Evolutionary conservation across 2,329 filamentous ascomycete genomes (phyloP), one percentile per base, ranked within the genome.

Genomic region (Nigrospora osmanthi): DNA sequence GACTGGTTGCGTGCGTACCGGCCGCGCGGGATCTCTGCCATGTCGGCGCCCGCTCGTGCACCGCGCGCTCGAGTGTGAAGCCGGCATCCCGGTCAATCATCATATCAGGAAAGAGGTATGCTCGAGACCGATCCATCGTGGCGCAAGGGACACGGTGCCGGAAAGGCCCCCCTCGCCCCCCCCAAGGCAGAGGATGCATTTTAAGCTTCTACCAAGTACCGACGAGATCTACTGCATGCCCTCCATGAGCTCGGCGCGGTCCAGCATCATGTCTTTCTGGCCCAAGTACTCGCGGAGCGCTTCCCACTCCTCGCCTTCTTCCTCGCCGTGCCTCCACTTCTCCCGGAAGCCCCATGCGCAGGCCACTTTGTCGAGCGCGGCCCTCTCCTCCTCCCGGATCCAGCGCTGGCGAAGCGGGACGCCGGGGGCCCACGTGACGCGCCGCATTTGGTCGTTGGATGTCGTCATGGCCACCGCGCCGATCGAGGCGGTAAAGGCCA

Each of bases 261-360:
- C 93, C 43, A 98, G 69, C 53, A 95, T 76, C 91, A 97, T 96
- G 28, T 87, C 85, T 59, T 86, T 83, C 58, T 85, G 75, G 34
- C 87, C 80, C 55, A 89, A 81, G 67, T 89, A 93, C 67, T 96
- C 87, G 53, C 83, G 80, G 51, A 98, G 70, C 31, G 77, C 79
- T 55, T 94, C 85, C 88, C 93, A 98, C 50, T 96, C 91, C 43
- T 81, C 76, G 0, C 93, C 91, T 52, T 89, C 86, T 67, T 98
- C 93, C 60, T 96, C 89, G 1, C 93, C 93, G 59, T 87, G 78
- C 60, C 83, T 81, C 70, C 79, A 83, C 28, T 72, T 66, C 61
- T 95, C 87, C 56, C 85, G 84, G 67, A 96, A 98, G 0, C 93
- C 93, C 88, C 93, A 98, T 1, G 88, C 85, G 52, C 83, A 80